These are phyloP conservation scores for Daldinia sp. DNA, from an alignment of 2,329 filamentous ascomycete species.

Conservation along the genomic window DNA sequence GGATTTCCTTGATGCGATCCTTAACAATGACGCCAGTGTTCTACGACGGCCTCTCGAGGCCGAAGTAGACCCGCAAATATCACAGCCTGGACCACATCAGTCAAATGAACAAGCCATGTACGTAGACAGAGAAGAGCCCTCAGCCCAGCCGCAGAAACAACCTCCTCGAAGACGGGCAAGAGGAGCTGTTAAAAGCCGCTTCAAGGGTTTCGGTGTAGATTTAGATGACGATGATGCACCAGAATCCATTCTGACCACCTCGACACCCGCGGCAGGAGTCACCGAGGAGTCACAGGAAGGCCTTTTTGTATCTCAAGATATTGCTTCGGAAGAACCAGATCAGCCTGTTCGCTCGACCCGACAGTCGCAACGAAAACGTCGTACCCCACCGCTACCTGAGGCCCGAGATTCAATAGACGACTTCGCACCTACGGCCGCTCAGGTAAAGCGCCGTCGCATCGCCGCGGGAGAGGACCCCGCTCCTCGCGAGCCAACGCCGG, in stretches of 20 bases:
- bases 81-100: conserved; percentile 37
- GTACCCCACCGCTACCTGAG: conserved; percentile 52
- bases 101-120: conserved; percentile 38
- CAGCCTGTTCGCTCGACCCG: conserved; percentile 36
- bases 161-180: conserved; percentile 49
- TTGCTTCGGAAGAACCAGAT: conserved; percentile 39
- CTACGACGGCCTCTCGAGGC: conserved; percentile 74
- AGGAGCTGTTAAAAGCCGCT: conserved; percentile 61
- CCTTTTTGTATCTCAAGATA: conserved; percentile 66
- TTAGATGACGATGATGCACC: conserved; percentile 49
- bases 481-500: conserved; percentile 45
- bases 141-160: conserved; percentile 24
- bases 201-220: conserved; percentile 75
- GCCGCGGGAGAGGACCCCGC: conserved; percentile 62
- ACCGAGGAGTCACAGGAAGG: conserved; percentile 52
- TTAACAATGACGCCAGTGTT: conserved; percentile 77
- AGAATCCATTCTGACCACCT: conserved; percentile 11
- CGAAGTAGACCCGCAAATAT: conserved; percentile 47
- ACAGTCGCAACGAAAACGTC: conserved; percentile 56
- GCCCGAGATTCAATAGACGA: conserved; percentile 70
- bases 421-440: conserved; percentile 78
- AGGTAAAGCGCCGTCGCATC: conserved; percentile 79
- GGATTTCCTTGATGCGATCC: conserved; percentile 89
- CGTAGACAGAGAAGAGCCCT: conserved; percentile 37
- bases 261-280: conserved; percentile 24